These are phyloP conservation scores for Hygrophoropsis aurantiaca DNA, from an alignment of 768 basidiomycete species.

Conservation along the genomic window DNA sequence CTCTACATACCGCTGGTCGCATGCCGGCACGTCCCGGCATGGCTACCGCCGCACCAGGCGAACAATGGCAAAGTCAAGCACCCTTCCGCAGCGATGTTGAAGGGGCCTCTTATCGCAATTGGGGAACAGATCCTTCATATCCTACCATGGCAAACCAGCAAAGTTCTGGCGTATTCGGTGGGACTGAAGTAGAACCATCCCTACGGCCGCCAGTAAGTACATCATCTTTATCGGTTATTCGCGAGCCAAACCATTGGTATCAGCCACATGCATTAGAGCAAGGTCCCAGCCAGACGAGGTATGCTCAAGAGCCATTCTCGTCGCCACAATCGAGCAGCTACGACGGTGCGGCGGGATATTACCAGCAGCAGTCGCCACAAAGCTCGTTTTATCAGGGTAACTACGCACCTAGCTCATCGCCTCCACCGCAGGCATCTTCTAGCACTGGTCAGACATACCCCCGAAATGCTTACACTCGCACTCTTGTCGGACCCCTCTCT, in stretches of 20 bases:
- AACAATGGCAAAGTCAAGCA: conserved; percentile 22
- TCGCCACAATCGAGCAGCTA: conserved; percentile 21
- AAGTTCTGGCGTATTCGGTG: conserved; percentile 23
- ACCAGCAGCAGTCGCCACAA: conserved; percentile 27
- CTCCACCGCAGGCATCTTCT: conserved; percentile 30
- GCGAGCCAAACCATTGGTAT: conserved; percentile 34
- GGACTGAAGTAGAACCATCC: conserved; percentile 40
- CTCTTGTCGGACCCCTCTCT: conserved; percentile 86
- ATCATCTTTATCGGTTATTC: conserved; percentile 35
- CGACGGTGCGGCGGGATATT: conserved; percentile 24
- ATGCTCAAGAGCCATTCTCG: conserved; percentile 22
- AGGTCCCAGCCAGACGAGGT: conserved; percentile 14
- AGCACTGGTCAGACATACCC: conserved; percentile 45
- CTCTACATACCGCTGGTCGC: conserved; percentile 51
- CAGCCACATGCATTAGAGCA: conserved; percentile 15
- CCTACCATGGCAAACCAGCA: conserved; percentile 28
- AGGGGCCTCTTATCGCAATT: conserved; percentile 47
- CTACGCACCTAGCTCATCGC: conserved; percentile 24
- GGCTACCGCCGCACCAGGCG: conserved; percentile 11
- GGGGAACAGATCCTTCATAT: conserved; percentile 43
- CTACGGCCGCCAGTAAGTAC: conserved; percentile 30
- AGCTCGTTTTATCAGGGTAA: conserved; percentile 29
- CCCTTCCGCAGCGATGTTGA: conserved; percentile 29
- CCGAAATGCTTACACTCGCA: conserved; percentile 78
- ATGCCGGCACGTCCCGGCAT: conserved; percentile 25